These are phyloP conservation scores for Rhynchospora tenuis DNA, from an alignment of 176 grass and related monocot genomes.

Conservation along the genomic window DNA sequence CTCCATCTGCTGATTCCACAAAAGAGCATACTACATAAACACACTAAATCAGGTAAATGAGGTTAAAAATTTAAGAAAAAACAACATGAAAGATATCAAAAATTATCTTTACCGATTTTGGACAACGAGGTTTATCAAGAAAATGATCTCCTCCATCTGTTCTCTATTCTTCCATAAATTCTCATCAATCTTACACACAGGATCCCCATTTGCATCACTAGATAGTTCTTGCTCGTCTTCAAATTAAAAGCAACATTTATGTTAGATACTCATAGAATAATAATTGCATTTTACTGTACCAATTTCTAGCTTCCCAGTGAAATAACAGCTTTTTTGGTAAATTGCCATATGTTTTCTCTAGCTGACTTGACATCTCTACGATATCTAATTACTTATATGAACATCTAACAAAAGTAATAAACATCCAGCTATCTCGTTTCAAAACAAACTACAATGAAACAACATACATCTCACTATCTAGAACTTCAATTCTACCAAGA, in stretches of 20 bases:
- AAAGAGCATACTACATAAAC: constrained; percentile 40
- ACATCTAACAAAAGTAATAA: too few relatives aligned
- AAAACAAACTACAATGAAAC: too few relatives aligned
- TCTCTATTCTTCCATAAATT: constrained; percentile 99
- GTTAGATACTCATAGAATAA: constrained; percentile 10
- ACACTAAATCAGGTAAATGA: background rate
- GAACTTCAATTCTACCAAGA: too few relatives aligned
- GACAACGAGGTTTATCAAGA: constrained; percentile 46
- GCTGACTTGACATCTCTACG: background rate
- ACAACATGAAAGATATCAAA: constrained; percentile 13
- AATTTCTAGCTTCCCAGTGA: constrained; percentile 10
- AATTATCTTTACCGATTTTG: constrained; percentile 48
- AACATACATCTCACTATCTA: too few relatives aligned
- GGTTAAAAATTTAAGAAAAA: background rate
- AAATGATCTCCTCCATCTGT: constrained; percentile 89
- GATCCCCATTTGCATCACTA: constrained; percentile 54
- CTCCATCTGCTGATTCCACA: constrained; percentile 99
- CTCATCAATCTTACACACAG: constrained; percentile 90
- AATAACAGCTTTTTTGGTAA: constrained; percentile 11
- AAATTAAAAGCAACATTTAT: constrained; percentile 24
- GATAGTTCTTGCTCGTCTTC: constrained; percentile 65
- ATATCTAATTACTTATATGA: too few relatives aligned
- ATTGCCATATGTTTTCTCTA: background rate
- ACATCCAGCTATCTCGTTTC: too few relatives aligned
- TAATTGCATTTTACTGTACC: background rate